Conservation (phyloP, 768 basidiomycete genomes). For the Kockovaella imperatae region DNA sequence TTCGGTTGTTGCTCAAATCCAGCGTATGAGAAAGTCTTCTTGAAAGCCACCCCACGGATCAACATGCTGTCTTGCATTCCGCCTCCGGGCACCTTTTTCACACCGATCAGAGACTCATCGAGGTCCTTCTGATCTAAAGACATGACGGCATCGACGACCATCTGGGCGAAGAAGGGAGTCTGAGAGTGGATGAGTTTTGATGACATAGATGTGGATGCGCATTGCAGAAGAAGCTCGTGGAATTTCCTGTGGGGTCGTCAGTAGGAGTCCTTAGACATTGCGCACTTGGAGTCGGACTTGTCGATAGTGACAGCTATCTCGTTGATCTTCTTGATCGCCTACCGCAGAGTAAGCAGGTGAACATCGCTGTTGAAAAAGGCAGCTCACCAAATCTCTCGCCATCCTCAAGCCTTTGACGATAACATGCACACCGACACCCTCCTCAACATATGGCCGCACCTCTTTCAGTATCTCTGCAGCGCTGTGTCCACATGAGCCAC, state of each 20-base stretch:
- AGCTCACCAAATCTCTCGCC: constrained; percentile 71
- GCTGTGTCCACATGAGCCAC: constrained; percentile 8
- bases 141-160: constrained; percentile 96
- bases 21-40: constrained; percentile 98
- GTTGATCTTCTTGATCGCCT: constrained; percentile 81
- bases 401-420: constrained; percentile 94
- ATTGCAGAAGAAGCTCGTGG: constrained; percentile 87
- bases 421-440: constrained; percentile 92
- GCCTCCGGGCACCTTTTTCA: constrained; percentile 95
- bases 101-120: constrained; percentile 90
- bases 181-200: constrained; percentile 98
- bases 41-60: constrained; percentile 88
- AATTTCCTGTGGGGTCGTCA: constrained; percentile 58
- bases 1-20: constrained; percentile 99
- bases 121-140: constrained; percentile 87
- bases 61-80: constrained; percentile 94
- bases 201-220: constrained; percentile 99
- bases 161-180: constrained; percentile 96
- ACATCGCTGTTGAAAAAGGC: no score
- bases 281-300: constrained; percentile 81
- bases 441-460: constrained; percentile 81
- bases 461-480: constrained; percentile 94
- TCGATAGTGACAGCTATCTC: constrained; percentile 84
- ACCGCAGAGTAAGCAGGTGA: no score
- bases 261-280: background rate